A percentile compares a stretch with the other conserved stretches of the same genome.
Evolutionary conservation across 192 early-diverging fungal genomes (phyloP).

Genomic region (Dispira simplex): DNA sequence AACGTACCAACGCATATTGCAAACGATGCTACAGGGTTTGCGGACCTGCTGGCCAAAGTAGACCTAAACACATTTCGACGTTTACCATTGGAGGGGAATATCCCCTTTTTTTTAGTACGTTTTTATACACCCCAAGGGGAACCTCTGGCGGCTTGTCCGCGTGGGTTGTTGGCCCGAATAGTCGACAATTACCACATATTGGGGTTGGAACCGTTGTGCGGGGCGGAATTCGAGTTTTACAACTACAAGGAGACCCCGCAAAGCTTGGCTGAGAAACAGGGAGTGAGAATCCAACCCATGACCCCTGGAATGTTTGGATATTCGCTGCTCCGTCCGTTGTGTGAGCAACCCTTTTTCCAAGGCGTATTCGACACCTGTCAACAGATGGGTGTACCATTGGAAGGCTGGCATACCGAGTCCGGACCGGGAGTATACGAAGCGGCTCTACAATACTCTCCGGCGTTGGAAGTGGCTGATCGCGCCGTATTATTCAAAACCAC

Average conservation of each 20-base stretch:
- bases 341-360: conserved; percentile 54
- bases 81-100: conserved; percentile 58
- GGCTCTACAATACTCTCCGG: conserved; percentile 44
- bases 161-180: conserved; percentile 33
- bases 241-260: conserved; percentile 69
- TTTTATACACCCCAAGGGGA: conserved; percentile 40
- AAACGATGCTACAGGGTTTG: conserved; percentile 28
- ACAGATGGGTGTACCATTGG: conserved; percentile 42
- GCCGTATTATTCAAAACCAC: conserved; percentile 65
- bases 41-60: conserved; percentile 46
- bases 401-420: conserved; percentile 70
- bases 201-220: conserved; percentile 26
- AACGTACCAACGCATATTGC: conserved; percentile 22
- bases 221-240: conserved; percentile 64
- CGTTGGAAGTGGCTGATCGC: conserved; percentile 44
- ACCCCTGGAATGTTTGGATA: conserved; percentile 80
- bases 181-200: conserved; percentile 22
- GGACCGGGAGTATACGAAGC: conserved; percentile 74
- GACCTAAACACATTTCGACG: conserved; percentile 47
- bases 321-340: conserved; percentile 42
- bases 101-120: conserved; percentile 55
- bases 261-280: conserved; percentile 41
- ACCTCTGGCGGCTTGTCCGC: conserved; percentile 46
- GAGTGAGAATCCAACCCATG: conserved; percentile 33
- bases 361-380: conserved; percentile 46